Conservation (phyloP, 306 rosid genomes). For the Sicyos edulis region DNA sequence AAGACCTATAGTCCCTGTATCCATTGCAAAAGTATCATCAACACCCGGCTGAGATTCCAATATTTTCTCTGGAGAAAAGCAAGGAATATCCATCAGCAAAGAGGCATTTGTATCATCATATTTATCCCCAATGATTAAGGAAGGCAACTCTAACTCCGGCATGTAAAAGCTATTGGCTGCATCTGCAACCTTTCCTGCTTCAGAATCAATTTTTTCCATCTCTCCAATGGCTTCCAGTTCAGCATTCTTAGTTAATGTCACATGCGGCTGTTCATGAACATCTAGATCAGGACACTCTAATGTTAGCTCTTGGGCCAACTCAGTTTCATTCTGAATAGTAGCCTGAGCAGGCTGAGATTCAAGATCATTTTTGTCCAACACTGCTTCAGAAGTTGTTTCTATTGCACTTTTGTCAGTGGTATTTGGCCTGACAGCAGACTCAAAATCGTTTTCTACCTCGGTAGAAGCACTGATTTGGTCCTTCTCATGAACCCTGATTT, state of each 20-base stretch:
- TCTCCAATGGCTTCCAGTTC: slow-evolving; percentile 32
- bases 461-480: slow-evolving; percentile 31
- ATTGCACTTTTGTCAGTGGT: slow-evolving; percentile 35
- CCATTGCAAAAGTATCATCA: slow-evolving; percentile 29
- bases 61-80: slow-evolving; percentile 37
- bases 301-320: slow-evolving; percentile 32
- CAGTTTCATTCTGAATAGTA: slow-evolving; percentile 30
- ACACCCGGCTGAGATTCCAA: slow-evolving; percentile 34
- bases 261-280: slow-evolving; percentile 24
- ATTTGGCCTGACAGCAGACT: slow-evolving; percentile 36
- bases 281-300: slow-evolving; percentile 38
- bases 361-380: slow-evolving; percentile 33
- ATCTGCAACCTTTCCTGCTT: slow-evolving; percentile 31
- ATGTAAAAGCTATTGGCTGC: slow-evolving; percentile 32
- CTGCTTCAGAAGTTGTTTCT: slow-evolving; percentile 29
- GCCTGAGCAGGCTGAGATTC: slow-evolving; percentile 38
- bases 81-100: slow-evolving; percentile 31
- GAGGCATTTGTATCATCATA: slow-evolving; percentile 39
- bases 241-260: slow-evolving; percentile 23
- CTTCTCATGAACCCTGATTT: slow-evolving; percentile 45
- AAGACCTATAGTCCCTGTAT: slow-evolving; percentile 26
- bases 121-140: slow-evolving; percentile 37
- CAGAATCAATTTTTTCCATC: slow-evolving; percentile 39
- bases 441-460: slow-evolving; percentile 44
- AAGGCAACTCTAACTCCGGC: slow-evolving; percentile 35